phyloP scores from a whole-genome alignment of 345 rosid genomes.

The Gossypium arboreum region DNA sequence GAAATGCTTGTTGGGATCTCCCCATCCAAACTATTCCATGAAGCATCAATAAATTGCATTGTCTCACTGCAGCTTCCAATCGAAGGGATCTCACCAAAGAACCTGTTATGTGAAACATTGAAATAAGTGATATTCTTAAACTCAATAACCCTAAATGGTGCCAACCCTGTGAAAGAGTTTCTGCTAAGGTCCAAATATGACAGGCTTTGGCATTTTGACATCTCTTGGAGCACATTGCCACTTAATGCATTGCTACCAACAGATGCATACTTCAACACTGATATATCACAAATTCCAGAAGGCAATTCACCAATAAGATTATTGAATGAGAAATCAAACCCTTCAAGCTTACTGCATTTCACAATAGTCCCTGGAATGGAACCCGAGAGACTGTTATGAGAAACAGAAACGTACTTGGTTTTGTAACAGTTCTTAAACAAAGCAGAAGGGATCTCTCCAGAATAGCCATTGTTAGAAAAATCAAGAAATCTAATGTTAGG shows the following conservation, averaged over 20 bases:
- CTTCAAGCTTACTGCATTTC: conserved; percentile 65
- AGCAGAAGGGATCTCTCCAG: conserved; percentile 60
- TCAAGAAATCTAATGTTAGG: conserved; percentile 83
- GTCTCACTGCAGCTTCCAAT: conserved; percentile 50
- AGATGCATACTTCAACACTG: conserved; percentile 55
- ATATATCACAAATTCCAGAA: conserved; percentile 53
- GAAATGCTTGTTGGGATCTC: conserved; percentile 56
- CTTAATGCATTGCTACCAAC: conserved; percentile 60
- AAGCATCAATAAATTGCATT: conserved; percentile 70
- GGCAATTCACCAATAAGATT: conserved; percentile 64
- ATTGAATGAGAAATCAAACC: conserved; percentile 86
- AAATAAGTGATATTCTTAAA: conserved; percentile 58
- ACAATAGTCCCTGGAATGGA: conserved; percentile 58
- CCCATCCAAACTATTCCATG: conserved; percentile 62
- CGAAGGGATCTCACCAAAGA: conserved; percentile 58
- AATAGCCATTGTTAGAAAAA: conserved; percentile 69
- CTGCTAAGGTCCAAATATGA: conserved; percentile 67
- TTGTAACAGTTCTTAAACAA: conserved; percentile 68
- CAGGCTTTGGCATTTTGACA: conserved; percentile 57
- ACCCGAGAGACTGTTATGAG: conserved; percentile 70
- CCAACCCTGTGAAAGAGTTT: conserved; percentile 61
- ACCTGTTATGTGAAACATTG: conserved; percentile 67
- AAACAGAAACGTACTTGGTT: conserved; percentile 71
- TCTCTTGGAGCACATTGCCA: conserved; percentile 55
- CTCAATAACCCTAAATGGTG: conserved; percentile 60